phyloP scores from a whole-genome alignment of 2,329 filamentous ascomycete species.

The Ceratocystis huliohia region DNA sequence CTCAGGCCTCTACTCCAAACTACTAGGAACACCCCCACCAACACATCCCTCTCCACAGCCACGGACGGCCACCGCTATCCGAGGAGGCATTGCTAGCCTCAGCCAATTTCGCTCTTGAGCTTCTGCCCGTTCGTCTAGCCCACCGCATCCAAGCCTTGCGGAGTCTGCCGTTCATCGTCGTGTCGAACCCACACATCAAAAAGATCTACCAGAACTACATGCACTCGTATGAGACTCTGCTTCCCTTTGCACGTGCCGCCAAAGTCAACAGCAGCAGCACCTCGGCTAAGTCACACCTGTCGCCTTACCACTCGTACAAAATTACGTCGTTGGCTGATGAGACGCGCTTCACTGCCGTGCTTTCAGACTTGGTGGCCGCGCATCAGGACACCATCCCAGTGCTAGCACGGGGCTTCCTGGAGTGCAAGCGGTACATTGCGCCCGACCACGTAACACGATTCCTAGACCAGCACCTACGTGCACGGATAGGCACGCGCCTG shows the following conservation, averaged over 20 bases:
- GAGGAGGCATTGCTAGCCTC: constrained; percentile 70
- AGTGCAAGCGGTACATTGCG: constrained; percentile 81
- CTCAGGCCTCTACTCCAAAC: background rate
- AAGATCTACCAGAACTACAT: constrained; percentile 95
- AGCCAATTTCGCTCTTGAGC: constrained; percentile 87
- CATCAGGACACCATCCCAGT: constrained; percentile 91
- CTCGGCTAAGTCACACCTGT: background rate
- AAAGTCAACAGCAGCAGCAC: constrained; percentile 24
- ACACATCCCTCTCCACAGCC: constrained; percentile 30
- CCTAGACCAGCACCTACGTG: constrained; percentile 83
- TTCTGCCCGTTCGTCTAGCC: constrained; percentile 82
- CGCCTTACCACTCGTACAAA: constrained; percentile 34
- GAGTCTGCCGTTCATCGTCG: constrained; percentile 92
- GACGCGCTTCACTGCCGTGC: constrained; percentile 78
- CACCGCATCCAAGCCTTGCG: constrained; percentile 86
- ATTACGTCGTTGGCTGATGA: constrained; percentile 46
- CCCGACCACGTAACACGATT: constrained; percentile 76
- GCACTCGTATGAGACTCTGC: constrained; percentile 77
- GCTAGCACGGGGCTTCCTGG: constrained; percentile 80
- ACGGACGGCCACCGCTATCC: constrained; percentile 74
- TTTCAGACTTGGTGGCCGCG: constrained; percentile 89
- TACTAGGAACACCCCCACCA: background rate
- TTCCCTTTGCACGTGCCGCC: constrained; percentile 56
- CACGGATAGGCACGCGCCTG: constrained; percentile 82
- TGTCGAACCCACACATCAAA: constrained; percentile 90